phyloP scores from a whole-genome alignment of 306 rosid genomes.

The Oxytropis ochrocephala region DNA sequence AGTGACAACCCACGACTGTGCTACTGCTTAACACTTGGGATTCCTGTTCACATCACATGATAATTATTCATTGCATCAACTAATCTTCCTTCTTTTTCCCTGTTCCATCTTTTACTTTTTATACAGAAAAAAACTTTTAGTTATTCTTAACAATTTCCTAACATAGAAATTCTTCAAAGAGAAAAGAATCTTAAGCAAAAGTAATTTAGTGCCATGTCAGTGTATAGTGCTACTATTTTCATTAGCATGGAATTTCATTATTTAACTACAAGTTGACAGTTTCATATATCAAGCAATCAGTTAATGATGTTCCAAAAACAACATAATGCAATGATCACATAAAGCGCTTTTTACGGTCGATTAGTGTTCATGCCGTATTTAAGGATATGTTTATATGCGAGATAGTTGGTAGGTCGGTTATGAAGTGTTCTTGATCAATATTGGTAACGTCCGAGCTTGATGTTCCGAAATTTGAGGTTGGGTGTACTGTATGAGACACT shows the following conservation, averaged over 20 bases:
- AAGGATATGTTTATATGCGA: too few relatives aligned
- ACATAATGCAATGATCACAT: not conserved
- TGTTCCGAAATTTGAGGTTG: too few relatives aligned
- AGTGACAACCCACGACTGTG: slow-evolving; percentile 42
- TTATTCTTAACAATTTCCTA: not conserved
- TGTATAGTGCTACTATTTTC: not conserved
- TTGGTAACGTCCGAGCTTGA: too few relatives aligned
- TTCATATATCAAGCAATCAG: not conserved
- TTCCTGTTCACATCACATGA: slow-evolving; percentile 36
- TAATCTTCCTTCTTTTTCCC: not conserved
- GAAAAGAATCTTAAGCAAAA: slow-evolving; percentile 5
- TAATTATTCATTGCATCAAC: slow-evolving; percentile 43
- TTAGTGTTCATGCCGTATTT: too few relatives aligned
- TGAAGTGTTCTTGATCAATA: too few relatives aligned
- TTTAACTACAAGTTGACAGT: not conserved
- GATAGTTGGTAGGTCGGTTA: too few relatives aligned
- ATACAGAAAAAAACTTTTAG: not conserved
- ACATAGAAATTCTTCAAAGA: not conserved
- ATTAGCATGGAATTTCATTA: not conserved
- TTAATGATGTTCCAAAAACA: not conserved
- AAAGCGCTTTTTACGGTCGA: not conserved
- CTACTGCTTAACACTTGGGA: slow-evolving; percentile 21
- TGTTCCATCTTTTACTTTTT: slow-evolving; percentile 12
- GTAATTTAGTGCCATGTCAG: not conserved
- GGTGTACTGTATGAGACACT: too few relatives aligned